These are phyloP conservation scores for Thuidium tamariscinum DNA, from an alignment of 225 moss, liverwort and hornwort genomes.

Conservation along the genomic window DNA sequence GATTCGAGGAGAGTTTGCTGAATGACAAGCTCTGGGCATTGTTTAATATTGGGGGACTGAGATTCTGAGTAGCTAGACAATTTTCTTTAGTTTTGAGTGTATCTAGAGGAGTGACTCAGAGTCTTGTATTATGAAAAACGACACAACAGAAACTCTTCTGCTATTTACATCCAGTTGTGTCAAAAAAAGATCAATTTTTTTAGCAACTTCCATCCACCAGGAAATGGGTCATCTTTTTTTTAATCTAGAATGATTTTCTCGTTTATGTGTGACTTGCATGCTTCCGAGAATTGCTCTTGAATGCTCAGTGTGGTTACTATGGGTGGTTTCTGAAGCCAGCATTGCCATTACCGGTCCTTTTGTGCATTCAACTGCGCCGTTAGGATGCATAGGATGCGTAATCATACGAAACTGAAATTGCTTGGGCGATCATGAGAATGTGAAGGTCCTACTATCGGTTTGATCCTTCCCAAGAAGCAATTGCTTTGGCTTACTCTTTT, in stretches of 20 bases:
- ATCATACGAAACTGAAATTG: background rate
- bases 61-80: slow-evolving; percentile 22
- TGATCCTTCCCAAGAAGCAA: background rate
- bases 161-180: background rate
- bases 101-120: slow-evolving; percentile 23
- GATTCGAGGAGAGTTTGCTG: slow-evolving; percentile 1
- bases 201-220: background rate
- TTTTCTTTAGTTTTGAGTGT: slow-evolving; percentile 17
- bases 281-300: background rate
- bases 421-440: background rate
- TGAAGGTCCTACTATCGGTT: background rate
- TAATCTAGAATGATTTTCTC: background rate
- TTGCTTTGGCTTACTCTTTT: background rate
- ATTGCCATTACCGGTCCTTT: background rate
- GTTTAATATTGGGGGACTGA: slow-evolving; percentile 12
- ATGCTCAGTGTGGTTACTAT: background rate
- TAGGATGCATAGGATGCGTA: background rate
- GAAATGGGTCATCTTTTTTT: background rate
- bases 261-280: background rate
- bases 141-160: background rate
- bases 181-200: background rate
- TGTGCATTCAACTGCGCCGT: background rate
- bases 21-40: slow-evolving; percentile 8
- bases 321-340: background rate
- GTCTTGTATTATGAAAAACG: slow-evolving; percentile 12